phyloP scores from a whole-genome alignment of 2,329 filamentous ascomycete genomes.

The Ophiostoma australiae region DNA sequence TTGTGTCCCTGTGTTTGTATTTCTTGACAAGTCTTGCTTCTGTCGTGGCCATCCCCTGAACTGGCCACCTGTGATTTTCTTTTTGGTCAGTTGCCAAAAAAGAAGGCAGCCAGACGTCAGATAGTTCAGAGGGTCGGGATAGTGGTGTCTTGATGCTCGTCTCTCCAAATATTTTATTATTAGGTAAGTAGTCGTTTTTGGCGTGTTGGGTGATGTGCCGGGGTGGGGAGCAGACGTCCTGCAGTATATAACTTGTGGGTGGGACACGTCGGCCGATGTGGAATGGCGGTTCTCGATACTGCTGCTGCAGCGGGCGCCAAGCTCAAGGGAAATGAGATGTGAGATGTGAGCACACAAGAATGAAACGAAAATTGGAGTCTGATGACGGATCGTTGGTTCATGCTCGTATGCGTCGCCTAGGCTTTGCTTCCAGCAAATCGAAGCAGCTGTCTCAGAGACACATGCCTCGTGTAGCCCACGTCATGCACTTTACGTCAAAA shows the following conservation, averaged over 20 bases:
- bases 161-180: background rate
- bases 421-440: background rate
- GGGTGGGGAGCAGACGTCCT: background rate
- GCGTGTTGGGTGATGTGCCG: background rate
- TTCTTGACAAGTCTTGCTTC: background rate
- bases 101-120: background rate
- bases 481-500: background rate
- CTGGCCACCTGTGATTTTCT: background rate
- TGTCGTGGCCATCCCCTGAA: background rate
- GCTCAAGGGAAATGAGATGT: background rate
- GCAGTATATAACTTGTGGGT: slow-evolving; percentile 1
- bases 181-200: background rate
- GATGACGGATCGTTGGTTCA: background rate
- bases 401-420: background rate
- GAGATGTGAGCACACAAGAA: background rate
- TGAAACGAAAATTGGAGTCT: background rate
- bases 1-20: background rate
- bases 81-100: background rate
- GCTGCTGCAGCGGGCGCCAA: background rate
- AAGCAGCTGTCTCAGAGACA: slow-evolving; percentile 1
- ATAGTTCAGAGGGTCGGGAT: background rate
- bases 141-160: background rate
- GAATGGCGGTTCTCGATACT: background rate
- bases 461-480: slow-evolving; percentile 1
- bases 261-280: background rate